Base-by-base conservation (phyloP, 495 filamentous ascomycete species). In the Penicillium flavigenum region DNA sequence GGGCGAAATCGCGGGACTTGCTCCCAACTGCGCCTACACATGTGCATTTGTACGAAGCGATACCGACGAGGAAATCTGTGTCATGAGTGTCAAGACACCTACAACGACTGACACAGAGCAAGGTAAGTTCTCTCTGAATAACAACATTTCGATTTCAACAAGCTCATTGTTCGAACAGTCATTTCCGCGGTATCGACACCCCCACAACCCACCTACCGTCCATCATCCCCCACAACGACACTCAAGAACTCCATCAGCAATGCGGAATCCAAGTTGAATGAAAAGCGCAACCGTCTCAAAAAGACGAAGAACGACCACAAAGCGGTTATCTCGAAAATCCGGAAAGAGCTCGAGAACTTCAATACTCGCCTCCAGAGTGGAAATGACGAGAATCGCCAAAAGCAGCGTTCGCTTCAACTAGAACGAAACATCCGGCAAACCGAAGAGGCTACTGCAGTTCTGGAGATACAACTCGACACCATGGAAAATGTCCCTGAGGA, bases 1-100 rank as follows among this genome's bases (percentile, higher is more conserved):
- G 45, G 92, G 91, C 41, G 90, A 95, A 72, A 90, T 97, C 29
- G 94, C 89, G 49, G 92, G 92, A 44, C 84, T 97, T 39, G 90
- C 91, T 14, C 88, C 92, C 8, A 81, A 87, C 63, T 91, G 89
- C 53, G 92, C 86, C 63, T 97, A 96, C 70, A 84, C 84, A 55
- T 91, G 86, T 68, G 89, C 93, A 65, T 92, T 96, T 66, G 79
- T 95, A 58, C 86, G 87, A 60, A 87, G 83, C 54, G 81, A 83
- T 65, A 90, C 86, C 54, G 82, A 86, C 47, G 79, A 85, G 63
- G 80, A 90, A 58, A 79, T 96, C 34, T 92, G 87, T 67, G 86
- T 83, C 36, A 86, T 87, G 27, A 91, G 83, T 74, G 83, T 96
- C 65, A 88, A 90, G 71, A 96, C 92, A 19, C 83, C 87, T 54